Evolutionary conservation across 2,329 filamentous ascomycete genomes (phyloP).

Genomic region (Gremmenia infestans): DNA sequence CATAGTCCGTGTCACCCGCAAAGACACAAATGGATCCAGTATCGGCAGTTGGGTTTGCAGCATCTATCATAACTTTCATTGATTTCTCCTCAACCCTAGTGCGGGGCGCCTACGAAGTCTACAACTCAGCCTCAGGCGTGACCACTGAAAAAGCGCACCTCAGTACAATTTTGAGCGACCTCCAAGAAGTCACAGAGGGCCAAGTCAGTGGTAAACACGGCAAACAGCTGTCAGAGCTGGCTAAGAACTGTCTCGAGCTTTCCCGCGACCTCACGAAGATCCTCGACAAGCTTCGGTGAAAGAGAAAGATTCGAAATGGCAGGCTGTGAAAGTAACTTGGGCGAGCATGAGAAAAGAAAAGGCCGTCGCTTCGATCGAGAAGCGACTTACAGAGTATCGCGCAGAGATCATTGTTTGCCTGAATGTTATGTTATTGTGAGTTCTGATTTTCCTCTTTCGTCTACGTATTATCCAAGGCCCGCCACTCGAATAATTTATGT

Average conservation of each 20-base stretch:
- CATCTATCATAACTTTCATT: conserved; percentile 22
- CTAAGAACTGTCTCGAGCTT: background rate
- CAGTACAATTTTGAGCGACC: background rate
- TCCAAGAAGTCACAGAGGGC: background rate
- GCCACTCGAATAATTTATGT: background rate
- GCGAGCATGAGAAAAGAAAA: background rate
- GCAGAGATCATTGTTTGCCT: background rate
- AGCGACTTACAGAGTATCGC: background rate
- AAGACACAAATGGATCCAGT: background rate
- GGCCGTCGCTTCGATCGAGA: background rate
- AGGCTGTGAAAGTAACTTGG: background rate
- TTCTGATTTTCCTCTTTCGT: background rate
- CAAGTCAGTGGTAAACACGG: background rate
- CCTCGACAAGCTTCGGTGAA: background rate
- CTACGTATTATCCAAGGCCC: background rate
- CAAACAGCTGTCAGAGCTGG: background rate
- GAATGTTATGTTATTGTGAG: background rate
- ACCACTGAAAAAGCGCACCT: conserved; percentile 3
- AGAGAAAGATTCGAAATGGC: conserved; percentile 1
- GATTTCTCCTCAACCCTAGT: conserved; percentile 25
- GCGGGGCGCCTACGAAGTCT: conserved; percentile 9
- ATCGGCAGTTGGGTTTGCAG: conserved; percentile 10
- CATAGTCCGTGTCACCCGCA: no score
- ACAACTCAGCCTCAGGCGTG: conserved; percentile 1
- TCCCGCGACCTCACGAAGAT: conserved; percentile 2